Percentiles rank a stretch among this genome's conserved stretches.
These are phyloP conservation scores for Gyrodon lividus DNA, from an alignment of 768 basidiomycete genomes.

Conservation along the genomic window DNA sequence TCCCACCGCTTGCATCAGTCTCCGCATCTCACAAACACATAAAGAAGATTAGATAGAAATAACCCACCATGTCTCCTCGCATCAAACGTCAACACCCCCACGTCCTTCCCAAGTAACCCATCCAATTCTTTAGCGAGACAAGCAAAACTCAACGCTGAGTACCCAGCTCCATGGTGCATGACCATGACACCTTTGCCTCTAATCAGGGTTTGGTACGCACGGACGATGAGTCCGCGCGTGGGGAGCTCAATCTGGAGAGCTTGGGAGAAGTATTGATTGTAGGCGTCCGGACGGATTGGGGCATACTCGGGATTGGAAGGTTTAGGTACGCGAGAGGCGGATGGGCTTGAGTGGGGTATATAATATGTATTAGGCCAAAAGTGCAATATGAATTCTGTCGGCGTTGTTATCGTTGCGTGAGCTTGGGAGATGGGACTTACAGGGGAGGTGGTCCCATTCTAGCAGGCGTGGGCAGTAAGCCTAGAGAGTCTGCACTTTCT, in stretches of 20 bases:
- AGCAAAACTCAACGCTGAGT: constrained; percentile 87
- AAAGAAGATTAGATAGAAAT: background rate
- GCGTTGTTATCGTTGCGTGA: constrained; percentile 5
- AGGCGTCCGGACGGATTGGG: constrained; percentile 66
- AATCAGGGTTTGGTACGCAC: constrained; percentile 84
- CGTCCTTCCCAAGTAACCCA: constrained; percentile 59
- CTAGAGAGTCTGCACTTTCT: constrained; percentile 59
- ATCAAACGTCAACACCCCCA: constrained; percentile 82
- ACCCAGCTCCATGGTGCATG: constrained; percentile 95
- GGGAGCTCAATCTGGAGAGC: constrained; percentile 77
- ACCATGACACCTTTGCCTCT: constrained; percentile 65
- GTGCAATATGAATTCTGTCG: constrained; percentile 13
- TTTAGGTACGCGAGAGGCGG: constrained; percentile 26
- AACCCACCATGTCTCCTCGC: constrained; percentile 81
- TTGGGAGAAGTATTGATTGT: constrained; percentile 66
- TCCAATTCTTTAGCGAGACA: constrained; percentile 81
- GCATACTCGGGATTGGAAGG: constrained; percentile 60
- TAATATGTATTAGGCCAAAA: constrained; percentile 2
- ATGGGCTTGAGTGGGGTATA: constrained; percentile 25
- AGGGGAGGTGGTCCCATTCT: constrained; percentile 62
- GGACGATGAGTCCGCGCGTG: constrained; percentile 57
- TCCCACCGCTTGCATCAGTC: background rate
- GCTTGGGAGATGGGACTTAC: constrained; percentile 40
- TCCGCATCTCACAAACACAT: background rate
- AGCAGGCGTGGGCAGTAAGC: constrained; percentile 47